Evolutionary conservation across 1,139 yeast genomes (phyloP), one percentile per base, ranked within the genome.

Genomic region (Diutina mesorugosa): DNA sequence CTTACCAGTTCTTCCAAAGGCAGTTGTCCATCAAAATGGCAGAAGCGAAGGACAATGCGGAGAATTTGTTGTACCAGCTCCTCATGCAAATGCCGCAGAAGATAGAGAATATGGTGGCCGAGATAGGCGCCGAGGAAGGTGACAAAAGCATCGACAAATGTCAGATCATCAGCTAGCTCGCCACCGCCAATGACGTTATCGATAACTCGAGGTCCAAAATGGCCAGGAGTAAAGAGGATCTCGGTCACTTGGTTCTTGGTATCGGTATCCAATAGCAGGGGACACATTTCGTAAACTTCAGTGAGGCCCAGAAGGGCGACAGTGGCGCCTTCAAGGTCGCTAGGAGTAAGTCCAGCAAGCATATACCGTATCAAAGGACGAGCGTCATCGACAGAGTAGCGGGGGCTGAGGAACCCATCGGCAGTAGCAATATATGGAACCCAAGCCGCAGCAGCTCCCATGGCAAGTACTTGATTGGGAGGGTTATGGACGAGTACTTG

Each of bases 1-100:
- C 95, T 85, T 12, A 87, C 71, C 16, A 70, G 70, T 65, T 91
- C 97, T 0, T 74, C 69, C 0, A 85, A 75, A 0, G 96, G 87
- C 5, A 70, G 63, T 0, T 86, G 84, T 0, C 85, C 84, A 55
- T 50, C 32, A 2, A 79, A 77, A 56, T 78, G 76, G 0, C 95
- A 81, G 55, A 90, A 68, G 48, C 73, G 74, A 30, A 86, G 61
- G 12, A 88, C 67, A n/a, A 80, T 72, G 14, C 76, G 72, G 16
- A 85, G 66, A 50, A 80, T 75, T 26, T 69, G 67, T 47, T 71
- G 72, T 46, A 71, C 70, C 4, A 65, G 64, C 6, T 72, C 72
- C 21, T 77, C 70, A 9, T 74, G 66, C 12, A 86, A 64, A 55
- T 75, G 72, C 55, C 77, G 70, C 16, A 84, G 73, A 12, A 85